Conservation (phyloP, 495 filamentous ascomycete genomes). For the Beverwykella pulmonaria region DNA sequence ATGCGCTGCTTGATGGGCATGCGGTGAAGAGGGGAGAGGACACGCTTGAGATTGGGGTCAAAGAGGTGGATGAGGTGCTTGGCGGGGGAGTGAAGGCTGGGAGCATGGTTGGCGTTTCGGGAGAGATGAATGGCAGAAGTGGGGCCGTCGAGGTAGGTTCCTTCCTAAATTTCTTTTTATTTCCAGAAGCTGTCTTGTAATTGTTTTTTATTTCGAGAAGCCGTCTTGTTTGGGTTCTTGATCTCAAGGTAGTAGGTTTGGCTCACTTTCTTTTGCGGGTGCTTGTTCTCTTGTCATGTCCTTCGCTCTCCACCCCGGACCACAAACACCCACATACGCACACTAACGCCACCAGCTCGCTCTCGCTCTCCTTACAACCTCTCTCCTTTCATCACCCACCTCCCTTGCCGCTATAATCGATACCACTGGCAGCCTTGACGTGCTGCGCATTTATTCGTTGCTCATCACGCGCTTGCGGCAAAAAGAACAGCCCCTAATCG, state of each 20-base stretch:
- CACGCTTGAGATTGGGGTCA: conserved; percentile 23
- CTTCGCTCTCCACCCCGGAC: no score
- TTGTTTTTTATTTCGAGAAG: no score
- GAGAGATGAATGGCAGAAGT: conserved; percentile 13
- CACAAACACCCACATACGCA: no score
- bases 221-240: no score
- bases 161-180: neutral
- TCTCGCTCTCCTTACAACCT: conserved; percentile 27
- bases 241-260: no score
- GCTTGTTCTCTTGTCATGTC: neutral
- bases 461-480: conserved; percentile 18
- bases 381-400: conserved; percentile 30
- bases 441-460: conserved; percentile 32
- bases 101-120: conserved; percentile 23
- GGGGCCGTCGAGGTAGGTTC: conserved; percentile 31
- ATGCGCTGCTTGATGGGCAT: neutral
- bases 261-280: no score
- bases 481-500: neutral
- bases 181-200: neutral
- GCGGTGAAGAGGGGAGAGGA: neutral
- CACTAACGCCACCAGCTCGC: conserved; percentile 23
- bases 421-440: conserved; percentile 39
- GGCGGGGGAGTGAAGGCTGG: conserved; percentile 34
- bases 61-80: conserved; percentile 37
- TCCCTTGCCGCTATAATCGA: conserved; percentile 42